Evolutionary conservation across 2,329 filamentous ascomycete species (phyloP), one percentile per base, ranked within the genome.

Genomic region (Alternaria burnsii): DNA sequence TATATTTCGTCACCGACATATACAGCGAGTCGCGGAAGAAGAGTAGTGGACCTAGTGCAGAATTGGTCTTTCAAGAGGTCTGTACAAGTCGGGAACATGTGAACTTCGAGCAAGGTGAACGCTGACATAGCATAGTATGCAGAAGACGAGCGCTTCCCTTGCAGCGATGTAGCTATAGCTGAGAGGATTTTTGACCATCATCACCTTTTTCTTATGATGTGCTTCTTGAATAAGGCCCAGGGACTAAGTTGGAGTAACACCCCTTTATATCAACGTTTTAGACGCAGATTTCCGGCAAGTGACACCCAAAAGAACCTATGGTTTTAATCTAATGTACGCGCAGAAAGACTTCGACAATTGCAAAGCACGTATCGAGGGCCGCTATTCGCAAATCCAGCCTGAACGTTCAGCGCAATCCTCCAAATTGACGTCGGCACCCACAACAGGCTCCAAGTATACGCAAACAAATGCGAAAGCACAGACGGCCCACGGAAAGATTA

Each of bases 1-100:
- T 92, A 66, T 91, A 91, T 73, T 84, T 83, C 54, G 74, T 91
- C 3, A 79, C 87, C 41, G 86, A 88, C 54, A 82, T 86, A 10
- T 89, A 90, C 68, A 75, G 69, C 32, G 74, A 72, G 57, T 80
- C 82, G 47, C 70, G 72, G 51, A 80, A 76, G 55, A 77, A 71
- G 38, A 80, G 74, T 69, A 82, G 73, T 42, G 74, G 75, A 10
- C 71, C 76, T 9, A 78, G 68, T 20, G 74, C 79, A 5, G 67
- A 73, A 24, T 70, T 80, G 59, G 62, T 83, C 8, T 82, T 82
- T 57, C 71, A 74, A 63, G 74, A 77, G 69, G 74, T 68, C 71
- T 74, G 67, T 77, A 36, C 8, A 8, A 32, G 24, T 44, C 18
- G 16, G 3, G 11, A 28, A 12, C 18, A 26, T 11, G 28, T 16